Evolutionary conservation across 2,329 filamentous ascomycete genomes (phyloP), one percentile per base, ranked within the genome.

Genomic region (Arthroderma sp.): DNA sequence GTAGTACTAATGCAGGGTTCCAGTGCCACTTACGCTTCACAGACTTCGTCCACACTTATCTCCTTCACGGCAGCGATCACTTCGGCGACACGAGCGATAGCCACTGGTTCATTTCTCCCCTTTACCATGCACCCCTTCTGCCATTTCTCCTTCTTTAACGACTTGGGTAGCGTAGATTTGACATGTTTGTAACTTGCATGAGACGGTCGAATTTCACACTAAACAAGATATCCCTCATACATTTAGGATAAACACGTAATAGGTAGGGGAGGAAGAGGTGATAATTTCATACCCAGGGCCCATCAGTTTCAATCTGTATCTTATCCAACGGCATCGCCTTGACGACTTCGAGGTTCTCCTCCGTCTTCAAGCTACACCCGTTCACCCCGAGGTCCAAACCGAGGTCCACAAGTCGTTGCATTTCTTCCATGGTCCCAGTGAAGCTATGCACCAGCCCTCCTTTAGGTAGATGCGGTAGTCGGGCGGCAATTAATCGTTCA

Each of bases 91-190:
- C 86, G 83, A 62, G 85, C 83, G 63, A 98, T 96, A 56, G 81
- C 86, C 65, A 86, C 91, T 8, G 91, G 88, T 72, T 98, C 93
- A 68, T 98, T 98, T 60, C 93, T 82, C 0, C 91, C 89, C 74
- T 97, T 98, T 56, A 98, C 81, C 87, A 96, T 91, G 41, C 79
- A 79, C 0, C 91, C 91, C 65, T 88, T 83, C 47, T 82, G 81
- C 86, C 90, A 98, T 70, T 88, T 95, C 74, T 98, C 93, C 74
- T 95, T 97, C 78, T 97, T 98, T 31, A 96, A 86, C 3, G 84
- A 79, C 72, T 87, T 94, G 64, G 85, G 93, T 35, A 88, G 74
- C 1, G 87, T 81, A 55, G 85, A 84, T 4, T 82, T 77, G 62
- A 87, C 71, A 62, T 85, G 86, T 70, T 85, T 86, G 65, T 85